phyloP scores from a whole-genome alignment of 805 yeast genomes.

The Saccharomycopsis selenospora region DNA sequence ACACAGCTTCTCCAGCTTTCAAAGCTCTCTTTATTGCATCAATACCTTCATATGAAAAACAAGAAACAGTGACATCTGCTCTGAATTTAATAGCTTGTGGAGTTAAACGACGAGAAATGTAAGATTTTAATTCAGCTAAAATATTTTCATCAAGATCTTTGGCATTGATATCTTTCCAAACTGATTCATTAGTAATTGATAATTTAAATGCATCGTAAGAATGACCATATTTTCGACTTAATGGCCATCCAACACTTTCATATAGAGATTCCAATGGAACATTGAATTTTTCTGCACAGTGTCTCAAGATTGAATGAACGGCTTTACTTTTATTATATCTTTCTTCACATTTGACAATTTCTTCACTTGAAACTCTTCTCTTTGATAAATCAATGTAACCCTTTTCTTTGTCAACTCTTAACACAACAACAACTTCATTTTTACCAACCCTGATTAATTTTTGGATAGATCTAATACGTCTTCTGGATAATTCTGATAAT shows the following conservation, averaged over 20 bases:
- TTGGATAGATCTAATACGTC: slow-evolving; percentile 97
- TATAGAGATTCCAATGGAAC: slow-evolving; percentile 80
- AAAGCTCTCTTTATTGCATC: slow-evolving; percentile 92
- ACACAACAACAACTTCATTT: slow-evolving; percentile 95
- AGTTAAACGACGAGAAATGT: slow-evolving; percentile 88
- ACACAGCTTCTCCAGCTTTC: slow-evolving; percentile 73
- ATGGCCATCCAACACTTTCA: slow-evolving; percentile 93
- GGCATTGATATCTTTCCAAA: slow-evolving; percentile 71
- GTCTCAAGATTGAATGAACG: slow-evolving; percentile 95
- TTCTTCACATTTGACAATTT: slow-evolving; percentile 94
- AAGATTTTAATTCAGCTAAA: slow-evolving; percentile 74
- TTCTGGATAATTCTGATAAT: slow-evolving; percentile 91
- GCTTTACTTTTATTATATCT: slow-evolving; percentile 94
- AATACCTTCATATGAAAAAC: slow-evolving; percentile 95
- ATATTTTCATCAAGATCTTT: slow-evolving; percentile 55
- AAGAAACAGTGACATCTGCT: slow-evolving; percentile 97
- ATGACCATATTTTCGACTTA: slow-evolving; percentile 91
- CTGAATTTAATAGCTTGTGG: slow-evolving; percentile 97
- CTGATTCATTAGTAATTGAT: slow-evolving; percentile 82
- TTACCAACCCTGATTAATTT: slow-evolving; percentile 96
- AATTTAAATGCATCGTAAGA: slow-evolving; percentile 96
- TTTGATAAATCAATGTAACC: slow-evolving; percentile 97
- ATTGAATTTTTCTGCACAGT: slow-evolving; percentile 95
- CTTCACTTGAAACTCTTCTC: slow-evolving; percentile 97
- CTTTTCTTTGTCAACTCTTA: slow-evolving; percentile 97